Base-by-base conservation (phyloP, 768 basidiomycete species). In the Candolleomyces eurysporus region DNA sequence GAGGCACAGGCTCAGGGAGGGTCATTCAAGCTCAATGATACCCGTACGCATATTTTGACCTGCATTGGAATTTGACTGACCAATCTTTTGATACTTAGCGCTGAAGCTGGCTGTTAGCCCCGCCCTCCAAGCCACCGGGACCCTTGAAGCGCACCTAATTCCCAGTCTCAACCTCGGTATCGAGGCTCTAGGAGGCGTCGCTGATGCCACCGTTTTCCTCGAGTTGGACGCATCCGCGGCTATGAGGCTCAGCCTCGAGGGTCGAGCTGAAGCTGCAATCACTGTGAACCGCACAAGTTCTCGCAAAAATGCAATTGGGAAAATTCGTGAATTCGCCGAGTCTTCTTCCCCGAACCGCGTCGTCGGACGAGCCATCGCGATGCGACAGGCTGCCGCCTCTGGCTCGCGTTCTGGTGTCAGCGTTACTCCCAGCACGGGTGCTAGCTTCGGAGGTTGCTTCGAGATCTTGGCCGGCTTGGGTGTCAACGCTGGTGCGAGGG, bases 151-250 rank as follows among this genome's bases (percentile, higher is more conserved):
- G 2, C 82, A 85, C 65, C 68, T 85, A 40, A 83, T 81, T 60
- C 84, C 83, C 0, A 70, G 71, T 42, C 61, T 84, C 52, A 78
- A 79, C 57, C 70, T 86, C 57, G 79, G 80, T 5, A 66, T 86
- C 39, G 66, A 69, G 7, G 79, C 79, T 3, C 70, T 85, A 1
- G 74, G 65, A 13, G 72, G 71, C 30, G 57, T 65, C 10, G 77
- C 72, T 3, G 64, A 75, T 6, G 76, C 80, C 10, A 70, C 67
- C 0, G 65, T 84, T 21, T 82, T 78, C 68, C 64, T 84, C 43
- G 72, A 77, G 2, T 65, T 81, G 50, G 79, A 82, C 51, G 70
- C 76, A 2, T 74, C 69, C 21, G 76, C 77, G 0, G 65, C 68
- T 21, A 64, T 76, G 65, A 66, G 51, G 11, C 64, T 77, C 36